Conservation (phyloP, 2,329 filamentous ascomycete species). For the Botrytis medusae region DNA sequence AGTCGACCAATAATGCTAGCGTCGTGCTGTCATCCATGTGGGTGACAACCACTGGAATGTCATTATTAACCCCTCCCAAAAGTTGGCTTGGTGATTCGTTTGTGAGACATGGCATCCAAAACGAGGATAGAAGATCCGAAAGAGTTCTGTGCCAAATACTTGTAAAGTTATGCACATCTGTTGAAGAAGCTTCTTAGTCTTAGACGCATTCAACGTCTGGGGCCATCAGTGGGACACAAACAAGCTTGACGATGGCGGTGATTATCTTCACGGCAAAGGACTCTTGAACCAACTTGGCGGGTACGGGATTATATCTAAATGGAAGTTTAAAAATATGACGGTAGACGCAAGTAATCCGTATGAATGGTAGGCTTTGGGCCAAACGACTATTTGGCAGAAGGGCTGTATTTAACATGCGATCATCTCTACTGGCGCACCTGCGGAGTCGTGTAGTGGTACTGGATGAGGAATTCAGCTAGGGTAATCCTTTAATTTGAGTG, state of each 20-base stretch:
- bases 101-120: no score
- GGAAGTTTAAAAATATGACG: background rate
- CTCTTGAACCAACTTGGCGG: background rate
- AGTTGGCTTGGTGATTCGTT: no score
- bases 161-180: no score
- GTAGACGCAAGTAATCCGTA: background rate
- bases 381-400: background rate
- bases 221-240: background rate
- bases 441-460: background rate
- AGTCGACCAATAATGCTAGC: no score
- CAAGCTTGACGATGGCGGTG: background rate
- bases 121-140: no score
- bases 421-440: background rate
- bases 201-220: background rate
- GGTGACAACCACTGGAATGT: no score
- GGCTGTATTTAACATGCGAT: background rate
- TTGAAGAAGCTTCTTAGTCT: no score
- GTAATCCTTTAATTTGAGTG: background rate
- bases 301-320: background rate
- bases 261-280: background rate
- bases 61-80: no score
- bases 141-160: no score
- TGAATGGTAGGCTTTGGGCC: background rate
- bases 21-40: no score
- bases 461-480: background rate